phyloP scores from a whole-genome alignment of 108 stramenopile species.

The Pseudonitzschia multistriata region DNA sequence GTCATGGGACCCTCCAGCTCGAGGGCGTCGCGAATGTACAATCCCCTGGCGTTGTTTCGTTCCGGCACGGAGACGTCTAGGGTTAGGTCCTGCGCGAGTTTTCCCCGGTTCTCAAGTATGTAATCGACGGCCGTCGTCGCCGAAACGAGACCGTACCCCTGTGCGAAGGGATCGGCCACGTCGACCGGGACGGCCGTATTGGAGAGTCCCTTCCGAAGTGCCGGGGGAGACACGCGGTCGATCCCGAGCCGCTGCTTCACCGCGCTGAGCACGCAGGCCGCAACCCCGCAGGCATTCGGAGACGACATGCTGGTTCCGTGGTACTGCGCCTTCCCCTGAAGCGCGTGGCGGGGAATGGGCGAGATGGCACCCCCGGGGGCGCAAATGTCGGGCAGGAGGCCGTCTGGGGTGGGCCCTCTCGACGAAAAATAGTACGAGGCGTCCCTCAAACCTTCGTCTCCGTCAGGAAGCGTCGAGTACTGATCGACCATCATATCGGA shows the following conservation, averaged over 20 bases:
- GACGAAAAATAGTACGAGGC: conserved; percentile 82
- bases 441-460: conserved; percentile 27
- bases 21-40: conserved; percentile 71
- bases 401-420: conserved; percentile 85
- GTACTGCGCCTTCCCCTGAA: conserved; percentile 80
- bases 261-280: conserved; percentile 79
- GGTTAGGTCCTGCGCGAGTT: conserved; percentile 32
- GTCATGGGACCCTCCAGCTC: conserved; percentile 40
- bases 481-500: conserved; percentile 64
- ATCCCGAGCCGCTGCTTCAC: conserved; percentile 47
- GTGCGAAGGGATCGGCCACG: conserved; percentile 37
- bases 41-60: conserved; percentile 59
- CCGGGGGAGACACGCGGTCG: conserved; percentile 45
- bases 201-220: conserved; percentile 68
- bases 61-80: not conserved
- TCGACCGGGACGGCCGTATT: conserved; percentile 57
- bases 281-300: conserved; percentile 82
- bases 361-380: conserved; percentile 93
- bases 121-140: conserved; percentile 23
- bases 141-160: conserved; percentile 35
- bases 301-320: conserved; percentile 84
- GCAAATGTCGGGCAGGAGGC: conserved; percentile 64
- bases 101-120: conserved; percentile 14
- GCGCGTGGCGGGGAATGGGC: conserved; percentile 76
- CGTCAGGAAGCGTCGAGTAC: conserved; percentile 41